These are phyloP conservation scores for Eucalyptus fibrosa DNA, from an alignment of 345 rosid genomes.

Conservation along the genomic window DNA sequence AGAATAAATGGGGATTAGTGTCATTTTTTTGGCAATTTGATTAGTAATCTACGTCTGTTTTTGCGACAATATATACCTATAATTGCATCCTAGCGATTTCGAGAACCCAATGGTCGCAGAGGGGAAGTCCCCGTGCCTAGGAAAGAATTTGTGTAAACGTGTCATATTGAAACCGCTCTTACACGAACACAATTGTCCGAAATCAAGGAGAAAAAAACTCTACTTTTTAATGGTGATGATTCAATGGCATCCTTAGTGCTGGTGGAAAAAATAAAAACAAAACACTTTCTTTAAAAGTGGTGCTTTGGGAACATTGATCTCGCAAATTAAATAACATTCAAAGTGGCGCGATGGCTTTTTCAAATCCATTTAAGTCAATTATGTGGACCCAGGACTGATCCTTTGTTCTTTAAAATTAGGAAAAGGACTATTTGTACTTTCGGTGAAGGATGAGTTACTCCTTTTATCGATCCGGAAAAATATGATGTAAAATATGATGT, in stretches of 20 bases:
- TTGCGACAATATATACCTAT: neutral
- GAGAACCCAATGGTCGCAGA: neutral
- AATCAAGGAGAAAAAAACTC: neutral
- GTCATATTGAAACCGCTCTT: neutral
- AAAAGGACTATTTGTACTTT: neutral
- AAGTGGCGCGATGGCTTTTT: neutral
- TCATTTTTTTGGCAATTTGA: too few relatives aligned
- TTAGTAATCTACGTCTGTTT: neutral
- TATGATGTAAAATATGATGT: neutral
- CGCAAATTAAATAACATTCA: neutral
- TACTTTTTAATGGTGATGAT: neutral
- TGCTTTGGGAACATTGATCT: neutral
- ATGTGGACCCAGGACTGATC: neutral
- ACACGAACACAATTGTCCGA: neutral
- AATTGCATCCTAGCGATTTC: neutral
- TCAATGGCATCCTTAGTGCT: neutral
- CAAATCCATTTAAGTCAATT: neutral
- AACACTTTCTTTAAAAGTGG: neutral
- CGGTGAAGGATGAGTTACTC: neutral
- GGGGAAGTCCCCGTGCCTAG: neutral
- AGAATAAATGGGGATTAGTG: too few relatives aligned
- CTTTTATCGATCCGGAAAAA: neutral
- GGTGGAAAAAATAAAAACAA: neutral
- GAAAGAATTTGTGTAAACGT: neutral
- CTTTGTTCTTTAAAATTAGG: neutral